Evolutionary conservation across 306 rosid species (phyloP).

Genomic region (Quercus parvula): DNA sequence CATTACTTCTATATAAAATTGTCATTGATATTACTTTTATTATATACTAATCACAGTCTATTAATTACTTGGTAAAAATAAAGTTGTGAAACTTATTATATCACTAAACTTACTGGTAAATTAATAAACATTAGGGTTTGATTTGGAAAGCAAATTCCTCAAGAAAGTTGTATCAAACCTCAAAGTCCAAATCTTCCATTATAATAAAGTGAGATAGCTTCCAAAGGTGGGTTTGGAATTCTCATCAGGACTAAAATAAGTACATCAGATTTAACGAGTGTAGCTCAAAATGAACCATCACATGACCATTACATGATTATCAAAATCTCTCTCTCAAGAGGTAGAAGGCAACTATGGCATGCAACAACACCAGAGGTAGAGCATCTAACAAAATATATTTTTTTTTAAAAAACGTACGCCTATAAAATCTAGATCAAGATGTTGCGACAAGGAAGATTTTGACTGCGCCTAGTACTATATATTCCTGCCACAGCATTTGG

Average conservation of each 20-base stretch:
- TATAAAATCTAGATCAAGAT: not conserved
- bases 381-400: not conserved
- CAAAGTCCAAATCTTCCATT: too few relatives aligned
- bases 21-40: too few relatives aligned
- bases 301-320: conserved; percentile 27
- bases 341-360: not conserved
- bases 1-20: too few relatives aligned
- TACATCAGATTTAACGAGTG: conserved; percentile 4
- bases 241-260: not conserved
- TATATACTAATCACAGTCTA: too few relatives aligned
- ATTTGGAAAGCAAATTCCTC: too few relatives aligned
- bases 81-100: too few relatives aligned
- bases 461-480: conserved; percentile 15
- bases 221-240: too few relatives aligned
- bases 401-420: too few relatives aligned
- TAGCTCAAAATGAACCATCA: conserved; percentile 28
- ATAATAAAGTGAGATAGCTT: not conserved
- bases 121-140: too few relatives aligned
- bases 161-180: too few relatives aligned
- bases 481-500: conserved; percentile 16
- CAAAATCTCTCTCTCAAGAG: not conserved
- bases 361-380: conserved; percentile 7
- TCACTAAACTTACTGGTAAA: too few relatives aligned
- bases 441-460: conserved; percentile 27
- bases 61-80: too few relatives aligned